Evolutionary conservation across 305 asterid species (phyloP).

Genomic region (Ruellia speciosa): DNA sequence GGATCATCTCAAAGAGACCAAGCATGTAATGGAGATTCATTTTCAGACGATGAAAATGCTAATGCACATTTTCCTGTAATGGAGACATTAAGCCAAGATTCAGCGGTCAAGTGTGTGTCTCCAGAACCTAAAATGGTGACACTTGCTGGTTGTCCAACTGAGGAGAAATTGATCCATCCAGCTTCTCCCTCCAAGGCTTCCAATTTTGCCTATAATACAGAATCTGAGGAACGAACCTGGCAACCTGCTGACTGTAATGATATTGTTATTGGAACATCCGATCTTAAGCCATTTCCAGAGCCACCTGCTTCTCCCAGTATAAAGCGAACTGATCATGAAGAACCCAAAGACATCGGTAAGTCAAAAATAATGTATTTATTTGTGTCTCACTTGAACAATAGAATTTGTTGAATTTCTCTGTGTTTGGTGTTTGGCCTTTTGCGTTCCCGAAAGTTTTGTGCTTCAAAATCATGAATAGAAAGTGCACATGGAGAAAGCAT

Average conservation of each 20-base stretch:
- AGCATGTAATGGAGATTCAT: constrained; percentile 17
- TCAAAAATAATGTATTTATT: constrained; percentile 13
- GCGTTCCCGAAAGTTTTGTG: not conserved
- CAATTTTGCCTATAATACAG: constrained; percentile 19
- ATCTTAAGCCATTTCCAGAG: constrained; percentile 25
- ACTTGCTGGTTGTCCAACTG: constrained; percentile 19
- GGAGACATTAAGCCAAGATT: constrained; percentile 26
- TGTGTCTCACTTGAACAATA: too few relatives aligned
- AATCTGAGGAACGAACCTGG: constrained; percentile 30
- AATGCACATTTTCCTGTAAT: constrained; percentile 23
- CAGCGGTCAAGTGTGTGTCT: constrained; percentile 20
- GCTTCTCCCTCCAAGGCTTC: constrained; percentile 24
- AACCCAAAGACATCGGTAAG: constrained; percentile 41
- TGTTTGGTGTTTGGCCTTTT: too few relatives aligned
- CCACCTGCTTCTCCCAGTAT: constrained; percentile 26
- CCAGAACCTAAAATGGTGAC: constrained; percentile 27
- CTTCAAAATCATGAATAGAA: not conserved
- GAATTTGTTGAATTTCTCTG: too few relatives aligned
- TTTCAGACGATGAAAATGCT: constrained; percentile 33
- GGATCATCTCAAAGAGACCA: constrained; percentile 20
- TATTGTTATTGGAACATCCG: constrained; percentile 25
- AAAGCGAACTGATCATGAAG: constrained; percentile 22
- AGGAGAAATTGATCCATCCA: constrained; percentile 34
- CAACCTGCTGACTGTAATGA: constrained; percentile 22
- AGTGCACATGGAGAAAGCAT: constrained; percentile 3